A percentile compares a stretch with the other conserved stretches of the same genome.
Evolutionary conservation across 768 basidiomycete genomes (phyloP).

Genomic region (Cytidiella melzeri): DNA sequence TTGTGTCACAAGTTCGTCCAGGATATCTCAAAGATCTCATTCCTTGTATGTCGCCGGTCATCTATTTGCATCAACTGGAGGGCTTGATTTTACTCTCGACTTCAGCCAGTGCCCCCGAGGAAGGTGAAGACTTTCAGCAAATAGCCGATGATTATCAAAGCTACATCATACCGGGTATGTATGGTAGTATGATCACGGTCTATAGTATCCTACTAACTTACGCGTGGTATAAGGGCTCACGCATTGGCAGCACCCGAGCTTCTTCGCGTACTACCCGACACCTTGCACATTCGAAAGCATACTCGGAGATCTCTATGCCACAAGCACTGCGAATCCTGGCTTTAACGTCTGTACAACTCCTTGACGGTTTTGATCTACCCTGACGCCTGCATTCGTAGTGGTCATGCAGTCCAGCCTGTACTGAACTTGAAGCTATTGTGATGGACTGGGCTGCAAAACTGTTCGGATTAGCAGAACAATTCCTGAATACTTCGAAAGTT

Average conservation of each 20-base stretch:
- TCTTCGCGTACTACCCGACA: constrained; percentile 85
- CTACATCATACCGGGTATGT: constrained; percentile 78
- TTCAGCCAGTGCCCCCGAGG: constrained; percentile 50
- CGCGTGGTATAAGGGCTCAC: constrained; percentile 52
- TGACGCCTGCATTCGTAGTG: constrained; percentile 44
- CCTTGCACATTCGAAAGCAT: constrained; percentile 75
- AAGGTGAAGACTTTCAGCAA: constrained; percentile 65
- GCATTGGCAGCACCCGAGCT: constrained; percentile 89
- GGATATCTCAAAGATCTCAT: constrained; percentile 72
- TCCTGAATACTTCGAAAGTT: constrained; percentile 55
- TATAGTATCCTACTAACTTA: not conserved
- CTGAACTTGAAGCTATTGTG: constrained; percentile 80
- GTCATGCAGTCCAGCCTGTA: constrained; percentile 85
- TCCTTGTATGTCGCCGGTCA: constrained; percentile 39
- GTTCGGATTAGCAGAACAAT: constrained; percentile 62
- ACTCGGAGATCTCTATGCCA: constrained; percentile 77
- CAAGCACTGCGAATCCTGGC: constrained; percentile 73
- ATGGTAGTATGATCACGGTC: not conserved
- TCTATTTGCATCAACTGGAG: not conserved
- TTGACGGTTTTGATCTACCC: not conserved
- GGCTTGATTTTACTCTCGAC: too few species aligned
- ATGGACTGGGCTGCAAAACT: constrained; percentile 91
- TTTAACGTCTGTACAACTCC: constrained; percentile 59
- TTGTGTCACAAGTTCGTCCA: constrained; percentile 74
- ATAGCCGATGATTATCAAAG: constrained; percentile 79